Conservation (phyloP, 2,329 filamentous ascomycete species). For the Colletotrichum agaves region DNA sequence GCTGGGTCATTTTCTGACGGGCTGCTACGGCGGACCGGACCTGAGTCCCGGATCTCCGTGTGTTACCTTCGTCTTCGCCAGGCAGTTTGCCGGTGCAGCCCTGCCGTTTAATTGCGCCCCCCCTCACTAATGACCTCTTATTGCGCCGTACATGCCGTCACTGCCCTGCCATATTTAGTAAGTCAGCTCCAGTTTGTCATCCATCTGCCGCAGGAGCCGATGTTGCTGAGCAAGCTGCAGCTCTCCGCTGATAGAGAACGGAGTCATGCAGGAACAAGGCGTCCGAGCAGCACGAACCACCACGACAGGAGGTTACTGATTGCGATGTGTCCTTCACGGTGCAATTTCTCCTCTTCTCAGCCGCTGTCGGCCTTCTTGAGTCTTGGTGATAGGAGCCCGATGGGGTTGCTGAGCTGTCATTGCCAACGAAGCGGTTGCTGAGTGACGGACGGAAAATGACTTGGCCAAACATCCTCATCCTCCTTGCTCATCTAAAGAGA, state of each 20-base stretch:
- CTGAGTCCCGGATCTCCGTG: background rate
- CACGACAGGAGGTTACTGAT: background rate
- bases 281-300: background rate
- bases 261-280: slow-evolving; percentile 8
- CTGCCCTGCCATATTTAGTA: background rate
- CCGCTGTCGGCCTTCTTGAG: slow-evolving; percentile 1
- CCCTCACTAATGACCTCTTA: background rate
- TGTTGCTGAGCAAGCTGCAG: slow-evolving; percentile 8
- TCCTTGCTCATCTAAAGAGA: background rate
- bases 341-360: slow-evolving; percentile 4
- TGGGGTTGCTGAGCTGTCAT: slow-evolving; percentile 10
- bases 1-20: background rate
- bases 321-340: slow-evolving; percentile 2
- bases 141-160: background rate
- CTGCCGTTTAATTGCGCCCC: background rate
- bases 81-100: slow-evolving; percentile 15
- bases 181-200: background rate
- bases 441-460: background rate
- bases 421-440: background rate
- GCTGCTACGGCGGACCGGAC: background rate
- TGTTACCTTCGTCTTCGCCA: slow-evolving; percentile 3
- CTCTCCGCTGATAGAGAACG: slow-evolving; percentile 22
- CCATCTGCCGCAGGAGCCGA: slow-evolving; percentile 12
- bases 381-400: background rate
- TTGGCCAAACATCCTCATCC: background rate